Conservation (phyloP, 345 rosid species). For the Brassica incana region DNA sequence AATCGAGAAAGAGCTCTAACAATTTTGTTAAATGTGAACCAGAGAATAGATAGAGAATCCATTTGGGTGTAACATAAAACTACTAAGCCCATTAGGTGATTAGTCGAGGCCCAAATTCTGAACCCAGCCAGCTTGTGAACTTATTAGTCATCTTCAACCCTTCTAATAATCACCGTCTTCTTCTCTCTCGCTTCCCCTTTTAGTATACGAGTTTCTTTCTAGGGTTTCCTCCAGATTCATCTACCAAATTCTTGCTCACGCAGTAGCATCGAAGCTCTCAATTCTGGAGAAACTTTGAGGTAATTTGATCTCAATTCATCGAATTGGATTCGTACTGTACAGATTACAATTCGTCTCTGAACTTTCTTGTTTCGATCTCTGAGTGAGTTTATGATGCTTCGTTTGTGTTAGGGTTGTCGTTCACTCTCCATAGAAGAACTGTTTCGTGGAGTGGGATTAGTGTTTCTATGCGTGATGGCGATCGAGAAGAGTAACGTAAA, state of each 20-base stretch:
- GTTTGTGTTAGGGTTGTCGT: conserved; percentile 45
- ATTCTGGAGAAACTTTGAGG: conserved; percentile 37
- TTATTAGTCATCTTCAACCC: conserved; percentile 59
- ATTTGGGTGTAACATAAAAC: too few species aligned
- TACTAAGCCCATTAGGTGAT: not conserved
- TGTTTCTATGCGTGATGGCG: conserved; percentile 57
- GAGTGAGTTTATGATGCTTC: conserved; percentile 18
- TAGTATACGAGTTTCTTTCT: conserved; percentile 35
- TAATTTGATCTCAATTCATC: conserved; percentile 28
- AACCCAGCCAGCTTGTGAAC: not conserved
- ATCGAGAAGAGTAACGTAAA: conserved; percentile 91
- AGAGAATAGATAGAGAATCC: too few species aligned
- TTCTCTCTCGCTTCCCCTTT: conserved; percentile 17
- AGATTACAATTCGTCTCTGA: not conserved
- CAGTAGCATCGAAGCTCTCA: conserved; percentile 32
- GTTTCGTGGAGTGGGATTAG: conserved; percentile 17
- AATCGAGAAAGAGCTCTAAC: too few species aligned
- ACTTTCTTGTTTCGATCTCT: conserved; percentile 15
- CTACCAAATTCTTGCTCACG: conserved; percentile 5
- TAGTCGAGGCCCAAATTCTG: not conserved
- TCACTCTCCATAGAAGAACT: conserved; percentile 20
- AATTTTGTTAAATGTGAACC: too few species aligned
- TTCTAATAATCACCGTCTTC: conserved; percentile 14
- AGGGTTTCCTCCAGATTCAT: conserved; percentile 63
- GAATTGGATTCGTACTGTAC: conserved; percentile 19